Percentiles rank a stretch among this genome's conserved stretches.
Conservation (phyloP, 306 rosid species). For the Notholithocarpus densiflorus region DNA sequence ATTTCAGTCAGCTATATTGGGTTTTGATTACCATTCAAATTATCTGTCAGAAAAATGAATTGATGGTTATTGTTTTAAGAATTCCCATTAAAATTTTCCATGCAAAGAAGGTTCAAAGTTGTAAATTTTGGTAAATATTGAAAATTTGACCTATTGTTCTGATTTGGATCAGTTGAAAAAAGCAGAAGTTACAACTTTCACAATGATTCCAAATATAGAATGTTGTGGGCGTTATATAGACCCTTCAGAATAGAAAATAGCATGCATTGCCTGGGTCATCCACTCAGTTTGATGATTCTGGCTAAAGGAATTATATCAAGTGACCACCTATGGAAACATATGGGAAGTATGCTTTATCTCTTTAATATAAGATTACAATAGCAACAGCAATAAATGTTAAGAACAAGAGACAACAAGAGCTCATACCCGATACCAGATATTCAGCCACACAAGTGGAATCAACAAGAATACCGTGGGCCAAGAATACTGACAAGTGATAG, state of each 20-base stretch:
- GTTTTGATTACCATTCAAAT: background rate
- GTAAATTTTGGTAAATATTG: no score
- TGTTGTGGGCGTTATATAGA: background rate
- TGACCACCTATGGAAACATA: background rate
- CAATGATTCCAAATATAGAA: background rate
- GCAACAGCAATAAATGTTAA: background rate
- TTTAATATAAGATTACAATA: background rate
- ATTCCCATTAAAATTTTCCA: background rate
- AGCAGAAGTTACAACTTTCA: background rate
- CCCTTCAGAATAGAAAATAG: background rate
- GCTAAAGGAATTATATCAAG: background rate
- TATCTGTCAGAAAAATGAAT: background rate
- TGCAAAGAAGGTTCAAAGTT: background rate
- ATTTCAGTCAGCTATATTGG: background rate
- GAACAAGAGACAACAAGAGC: background rate
- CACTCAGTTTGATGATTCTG: background rate
- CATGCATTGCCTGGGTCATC: background rate
- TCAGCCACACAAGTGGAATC: slow-evolving; percentile 83
- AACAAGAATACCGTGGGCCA: slow-evolving; percentile 95
- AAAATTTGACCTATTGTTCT: background rate
- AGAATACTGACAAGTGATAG: slow-evolving; percentile 69
- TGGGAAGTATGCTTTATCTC: background rate
- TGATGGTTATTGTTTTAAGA: background rate
- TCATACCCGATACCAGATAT: slow-evolving; percentile 94
- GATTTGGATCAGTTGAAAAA: background rate